Evolutionary conservation across 129 eudicot genomes (phyloP).

Genomic region (Flaveria robusta): DNA sequence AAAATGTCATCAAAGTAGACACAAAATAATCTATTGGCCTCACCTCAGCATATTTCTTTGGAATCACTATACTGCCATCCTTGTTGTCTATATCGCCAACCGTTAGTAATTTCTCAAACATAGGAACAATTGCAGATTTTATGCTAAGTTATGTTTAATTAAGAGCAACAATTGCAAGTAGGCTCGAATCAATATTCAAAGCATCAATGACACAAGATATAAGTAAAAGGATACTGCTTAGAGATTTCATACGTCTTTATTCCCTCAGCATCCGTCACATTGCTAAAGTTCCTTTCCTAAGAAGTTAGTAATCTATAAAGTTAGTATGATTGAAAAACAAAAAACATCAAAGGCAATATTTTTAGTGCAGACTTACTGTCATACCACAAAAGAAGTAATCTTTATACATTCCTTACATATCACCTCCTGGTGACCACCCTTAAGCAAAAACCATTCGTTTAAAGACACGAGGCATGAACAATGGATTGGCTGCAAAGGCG

Average conservation of each 20-base stretch:
- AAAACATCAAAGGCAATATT: neutral
- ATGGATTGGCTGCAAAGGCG: slow-evolving; percentile 49
- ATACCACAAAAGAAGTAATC: slow-evolving; percentile 45
- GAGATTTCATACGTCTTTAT: slow-evolving; percentile 22
- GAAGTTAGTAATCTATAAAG: neutral
- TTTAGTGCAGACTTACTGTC: slow-evolving; percentile 14
- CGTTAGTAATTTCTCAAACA: slow-evolving; percentile 51
- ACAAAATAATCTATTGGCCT: slow-evolving; percentile 18
- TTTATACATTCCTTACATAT: slow-evolving; percentile 59
- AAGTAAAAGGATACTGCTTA: slow-evolving; percentile 44
- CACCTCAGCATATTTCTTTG: slow-evolving; percentile 61
- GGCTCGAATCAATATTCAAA: neutral
- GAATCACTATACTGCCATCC: slow-evolving; percentile 43
- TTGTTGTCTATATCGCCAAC: slow-evolving; percentile 40
- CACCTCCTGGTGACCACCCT: slow-evolving; percentile 34
- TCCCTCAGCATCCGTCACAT: slow-evolving; percentile 38
- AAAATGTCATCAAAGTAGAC: neutral
- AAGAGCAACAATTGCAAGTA: slow-evolving; percentile 27
- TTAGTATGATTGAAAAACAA: neutral
- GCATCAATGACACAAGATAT: slow-evolving; percentile 18
- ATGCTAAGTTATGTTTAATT: slow-evolving; percentile 35
- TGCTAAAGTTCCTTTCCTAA: slow-evolving; percentile 50
- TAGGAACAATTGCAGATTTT: slow-evolving; percentile 37
- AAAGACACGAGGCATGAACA: slow-evolving; percentile 56
- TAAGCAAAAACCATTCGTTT: slow-evolving; percentile 43